phyloP scores from a whole-genome alignment of 768 basidiomycete genomes.

The Tephrocybe sp. region DNA sequence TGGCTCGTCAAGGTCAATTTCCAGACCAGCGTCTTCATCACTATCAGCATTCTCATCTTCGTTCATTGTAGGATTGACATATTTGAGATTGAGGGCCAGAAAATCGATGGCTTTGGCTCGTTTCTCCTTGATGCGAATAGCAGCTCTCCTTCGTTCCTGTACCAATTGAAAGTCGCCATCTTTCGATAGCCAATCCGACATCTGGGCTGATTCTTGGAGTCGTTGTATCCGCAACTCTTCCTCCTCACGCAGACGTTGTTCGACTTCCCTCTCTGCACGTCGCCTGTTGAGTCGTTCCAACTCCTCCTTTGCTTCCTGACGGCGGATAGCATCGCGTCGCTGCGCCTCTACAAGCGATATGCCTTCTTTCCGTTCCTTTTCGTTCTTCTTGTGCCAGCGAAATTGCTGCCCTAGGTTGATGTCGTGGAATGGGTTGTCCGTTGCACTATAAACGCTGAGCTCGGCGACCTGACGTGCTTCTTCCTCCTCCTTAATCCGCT shows the following conservation, averaged over 20 bases:
- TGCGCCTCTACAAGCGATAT: slow-evolving; percentile 77
- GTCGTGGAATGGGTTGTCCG: slow-evolving; percentile 98
- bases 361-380: slow-evolving; percentile 92
- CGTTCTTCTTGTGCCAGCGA: slow-evolving; percentile 98
- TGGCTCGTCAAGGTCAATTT: slow-evolving; percentile 98
- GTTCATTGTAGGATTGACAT: slow-evolving; percentile 71
- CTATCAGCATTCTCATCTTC: slow-evolving; percentile 55
- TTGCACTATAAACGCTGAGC: slow-evolving; percentile 93
- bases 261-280: slow-evolving; percentile 90
- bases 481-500: slow-evolving; percentile 78
- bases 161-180: slow-evolving; percentile 97
- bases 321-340: slow-evolving; percentile 73
- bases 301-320: slow-evolving; percentile 94
- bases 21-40: slow-evolving; percentile 85
- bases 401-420: slow-evolving; percentile 96
- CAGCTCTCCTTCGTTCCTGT: slow-evolving; percentile 87
- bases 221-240: slow-evolving; percentile 90
- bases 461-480: slow-evolving; percentile 92
- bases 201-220: slow-evolving; percentile 91
- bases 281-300: slow-evolving; percentile 87
- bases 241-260: slow-evolving; percentile 85
- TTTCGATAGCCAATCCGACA: slow-evolving; percentile 97
- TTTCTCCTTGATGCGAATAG: slow-evolving; percentile 94
- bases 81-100: slow-evolving; percentile 92
- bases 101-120: slow-evolving; percentile 99